These are phyloP conservation scores for Saccharomycopsis fibuligera DNA, from an alignment of 805 yeast genomes.

Conservation along the genomic window DNA sequence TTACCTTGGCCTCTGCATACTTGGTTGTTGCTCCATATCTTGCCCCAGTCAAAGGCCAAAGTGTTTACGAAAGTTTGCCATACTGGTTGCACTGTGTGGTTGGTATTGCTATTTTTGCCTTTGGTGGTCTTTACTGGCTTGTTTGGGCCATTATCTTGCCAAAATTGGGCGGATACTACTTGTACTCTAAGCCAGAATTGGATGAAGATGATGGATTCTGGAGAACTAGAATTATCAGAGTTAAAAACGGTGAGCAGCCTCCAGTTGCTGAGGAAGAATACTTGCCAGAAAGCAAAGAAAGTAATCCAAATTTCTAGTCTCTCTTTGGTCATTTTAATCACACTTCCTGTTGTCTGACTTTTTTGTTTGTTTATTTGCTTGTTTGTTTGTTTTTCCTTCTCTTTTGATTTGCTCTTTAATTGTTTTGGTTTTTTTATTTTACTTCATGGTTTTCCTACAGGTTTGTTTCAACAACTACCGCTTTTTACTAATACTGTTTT, in stretches of 20 bases:
- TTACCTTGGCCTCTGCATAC: conserved; percentile 58
- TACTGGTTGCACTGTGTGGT: conserved; percentile 78
- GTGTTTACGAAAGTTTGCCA: conserved; percentile 64
- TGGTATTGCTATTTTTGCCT: conserved; percentile 67
- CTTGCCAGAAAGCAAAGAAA: conserved; percentile 45
- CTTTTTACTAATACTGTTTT: too few relatives aligned
- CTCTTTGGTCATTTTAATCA: too few relatives aligned
- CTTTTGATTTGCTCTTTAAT: too few relatives aligned
- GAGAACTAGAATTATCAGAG: conserved; percentile 51
- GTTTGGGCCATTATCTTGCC: conserved; percentile 60
- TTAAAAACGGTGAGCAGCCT: conserved; percentile 25
- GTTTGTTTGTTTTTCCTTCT: too few relatives aligned
- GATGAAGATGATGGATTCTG: conserved; percentile 66
- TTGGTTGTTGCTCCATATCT: conserved; percentile 72
- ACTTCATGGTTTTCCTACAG: too few relatives aligned
- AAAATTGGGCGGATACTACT: conserved; percentile 41
- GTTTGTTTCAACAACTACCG: too few relatives aligned
- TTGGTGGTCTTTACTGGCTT: conserved; percentile 63
- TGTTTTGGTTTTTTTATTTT: too few relatives aligned
- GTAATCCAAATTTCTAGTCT: neutral
- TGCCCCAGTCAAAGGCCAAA: conserved; percentile 62
- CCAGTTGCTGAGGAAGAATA: conserved; percentile 41
- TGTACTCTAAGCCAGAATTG: conserved; percentile 46
- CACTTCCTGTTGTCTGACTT: too few relatives aligned
- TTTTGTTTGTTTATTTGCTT: too few relatives aligned